Percentiles rank a stretch among this genome's conserved stretches.
These are phyloP conservation scores for Lycium ferocissimum DNA, from an alignment of 257 asterid genomes.

Conservation along the genomic window DNA sequence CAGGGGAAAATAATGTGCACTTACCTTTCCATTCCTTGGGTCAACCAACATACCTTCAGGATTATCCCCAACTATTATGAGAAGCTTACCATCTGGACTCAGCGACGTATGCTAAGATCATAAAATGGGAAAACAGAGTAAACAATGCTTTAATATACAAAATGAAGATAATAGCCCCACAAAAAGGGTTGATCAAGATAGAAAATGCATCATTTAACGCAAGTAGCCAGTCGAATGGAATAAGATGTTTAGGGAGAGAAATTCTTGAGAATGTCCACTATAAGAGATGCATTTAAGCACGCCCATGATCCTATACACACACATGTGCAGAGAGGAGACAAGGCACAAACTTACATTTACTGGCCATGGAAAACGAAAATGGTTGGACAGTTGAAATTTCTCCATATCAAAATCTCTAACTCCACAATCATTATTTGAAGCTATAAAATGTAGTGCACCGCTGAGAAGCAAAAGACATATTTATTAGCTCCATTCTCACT, in stretches of 20 bases:
- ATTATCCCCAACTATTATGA: slow-evolving; percentile 81
- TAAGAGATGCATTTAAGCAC: not conserved
- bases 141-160: not conserved
- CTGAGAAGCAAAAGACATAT: slow-evolving; percentile 52
- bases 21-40: slow-evolving; percentile 73
- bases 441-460: slow-evolving; percentile 85
- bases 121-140: not conserved
- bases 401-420: slow-evolving; percentile 88
- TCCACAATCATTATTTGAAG: slow-evolving; percentile 86
- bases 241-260: not conserved
- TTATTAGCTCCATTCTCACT: not conserved
- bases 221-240: not conserved
- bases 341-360: slow-evolving; percentile 68
- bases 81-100: slow-evolving; percentile 82
- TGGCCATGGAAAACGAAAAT: slow-evolving; percentile 78
- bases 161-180: not conserved
- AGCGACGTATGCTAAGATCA: slow-evolving; percentile 79
- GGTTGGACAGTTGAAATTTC: slow-evolving; percentile 68
- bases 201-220: not conserved
- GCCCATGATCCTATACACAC: not conserved
- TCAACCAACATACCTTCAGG: slow-evolving; percentile 75
- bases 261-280: not conserved
- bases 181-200: not conserved
- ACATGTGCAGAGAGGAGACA: not conserved
- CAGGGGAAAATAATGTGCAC: not conserved